A percentile compares a stretch with the other conserved stretches of the same genome.
Conservation (phyloP, 179 eudicot genomes). For the Drosera spatulata region DNA sequence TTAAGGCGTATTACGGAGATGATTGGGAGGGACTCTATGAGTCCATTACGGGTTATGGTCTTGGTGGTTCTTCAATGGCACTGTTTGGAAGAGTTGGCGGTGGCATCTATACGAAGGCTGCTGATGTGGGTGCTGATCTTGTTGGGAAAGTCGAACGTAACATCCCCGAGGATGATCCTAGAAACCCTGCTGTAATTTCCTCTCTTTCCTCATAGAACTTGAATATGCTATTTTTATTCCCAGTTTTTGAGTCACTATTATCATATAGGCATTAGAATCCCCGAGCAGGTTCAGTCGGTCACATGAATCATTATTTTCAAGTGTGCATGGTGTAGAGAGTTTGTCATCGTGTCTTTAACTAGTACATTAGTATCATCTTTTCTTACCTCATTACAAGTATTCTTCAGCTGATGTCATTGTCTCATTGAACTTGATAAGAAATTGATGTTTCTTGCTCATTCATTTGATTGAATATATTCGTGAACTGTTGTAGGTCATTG, state of each 20-base stretch:
- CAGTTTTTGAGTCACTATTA: too few relatives aligned
- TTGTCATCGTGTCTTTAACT: too few relatives aligned
- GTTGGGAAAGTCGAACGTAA: too few relatives aligned
- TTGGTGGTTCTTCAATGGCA: constrained; percentile 49
- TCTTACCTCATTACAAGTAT: too few relatives aligned
- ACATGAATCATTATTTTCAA: too few relatives aligned
- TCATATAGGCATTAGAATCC: too few relatives aligned
- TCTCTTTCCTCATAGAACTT: neutral
- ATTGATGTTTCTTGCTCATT: neutral
- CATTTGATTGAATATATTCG: neutral
- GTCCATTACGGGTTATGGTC: constrained; percentile 47
- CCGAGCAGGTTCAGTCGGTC: too few relatives aligned
- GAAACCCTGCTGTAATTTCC: constrained; percentile 38
- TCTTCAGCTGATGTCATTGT: neutral
- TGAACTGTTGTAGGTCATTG: constrained; percentile 25
- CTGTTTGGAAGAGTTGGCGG: constrained; percentile 46
- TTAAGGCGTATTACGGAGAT: constrained; percentile 37
- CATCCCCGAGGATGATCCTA: neutral
- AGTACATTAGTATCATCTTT: too few relatives aligned
- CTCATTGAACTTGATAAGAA: neutral
- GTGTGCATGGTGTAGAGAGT: too few relatives aligned
- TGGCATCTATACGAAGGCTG: constrained; percentile 27
- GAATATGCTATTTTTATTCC: too few relatives aligned
- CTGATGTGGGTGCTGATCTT: too few relatives aligned
- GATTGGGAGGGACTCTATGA: constrained; percentile 49